These are phyloP conservation scores for Aureobasidium sp. DNA, from an alignment of 2,329 filamentous ascomycete species.

Conservation along the genomic window DNA sequence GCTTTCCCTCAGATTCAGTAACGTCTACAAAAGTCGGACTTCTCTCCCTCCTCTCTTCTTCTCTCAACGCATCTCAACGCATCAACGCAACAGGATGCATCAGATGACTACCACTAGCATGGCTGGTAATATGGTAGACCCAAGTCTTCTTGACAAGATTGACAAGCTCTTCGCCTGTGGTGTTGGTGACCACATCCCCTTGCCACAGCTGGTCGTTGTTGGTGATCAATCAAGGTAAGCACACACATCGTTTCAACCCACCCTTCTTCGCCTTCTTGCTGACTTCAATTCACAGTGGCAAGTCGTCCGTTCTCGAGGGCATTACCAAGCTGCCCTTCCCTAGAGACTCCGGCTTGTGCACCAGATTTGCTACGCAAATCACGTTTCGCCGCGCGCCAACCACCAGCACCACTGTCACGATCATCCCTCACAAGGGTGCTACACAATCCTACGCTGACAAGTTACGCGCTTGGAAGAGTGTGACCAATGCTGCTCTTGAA, in stretches of 20 bases:
- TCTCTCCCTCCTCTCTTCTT: background rate
- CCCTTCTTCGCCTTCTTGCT: conserved; percentile 19
- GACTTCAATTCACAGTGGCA: conserved; percentile 31
- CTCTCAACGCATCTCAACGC: background rate
- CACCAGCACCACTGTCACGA: conserved; percentile 17
- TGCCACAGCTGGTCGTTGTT: conserved; percentile 43
- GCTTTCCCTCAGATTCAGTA: background rate
- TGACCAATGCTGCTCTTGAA: conserved; percentile 18
- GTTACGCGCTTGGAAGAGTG: conserved; percentile 19
- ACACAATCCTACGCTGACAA: conserved; percentile 23
- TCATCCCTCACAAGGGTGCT: conserved; percentile 23
- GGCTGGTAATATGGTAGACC: background rate
- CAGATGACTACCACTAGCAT: background rate
- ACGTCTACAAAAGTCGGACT: background rate
- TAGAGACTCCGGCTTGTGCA: conserved; percentile 44
- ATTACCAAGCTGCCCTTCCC: conserved; percentile 52
- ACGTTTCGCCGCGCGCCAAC: conserved; percentile 8
- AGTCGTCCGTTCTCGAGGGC: conserved; percentile 55
- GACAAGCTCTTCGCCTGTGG: conserved; percentile 45
- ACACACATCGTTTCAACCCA: conserved; percentile 11
- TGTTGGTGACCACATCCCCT: conserved; percentile 23
- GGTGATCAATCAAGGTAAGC: conserved; percentile 44
- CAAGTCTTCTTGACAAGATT: conserved; percentile 43
- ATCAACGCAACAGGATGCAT: background rate
- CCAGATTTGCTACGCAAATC: conserved; percentile 27